These are phyloP conservation scores for Eimeria necatrix DNA, from an alignment of 169 alveolate genomes.

Conservation along the genomic window DNA sequence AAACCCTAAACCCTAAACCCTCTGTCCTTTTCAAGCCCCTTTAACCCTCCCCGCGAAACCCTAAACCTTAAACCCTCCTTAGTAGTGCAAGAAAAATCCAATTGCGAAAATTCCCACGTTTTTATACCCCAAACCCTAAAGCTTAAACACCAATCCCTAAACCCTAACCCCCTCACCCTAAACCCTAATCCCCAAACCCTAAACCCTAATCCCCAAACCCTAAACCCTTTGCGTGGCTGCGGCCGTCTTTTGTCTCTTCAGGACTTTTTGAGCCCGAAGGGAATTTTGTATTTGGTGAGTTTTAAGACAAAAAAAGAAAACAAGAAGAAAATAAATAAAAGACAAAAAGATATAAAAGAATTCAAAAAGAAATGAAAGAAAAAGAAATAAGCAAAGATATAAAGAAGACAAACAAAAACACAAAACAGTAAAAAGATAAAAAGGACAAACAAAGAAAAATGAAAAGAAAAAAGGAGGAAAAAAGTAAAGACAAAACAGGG, in stretches of 20 bases:
- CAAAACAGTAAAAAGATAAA: no score
- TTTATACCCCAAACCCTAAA: not conserved
- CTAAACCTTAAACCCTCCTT: not conserved
- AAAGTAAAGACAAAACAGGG: no score
- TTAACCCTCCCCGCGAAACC: not conserved
- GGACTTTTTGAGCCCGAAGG: not conserved
- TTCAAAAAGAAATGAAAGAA: not conserved
- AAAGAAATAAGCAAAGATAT: no score
- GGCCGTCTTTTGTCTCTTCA: not conserved
- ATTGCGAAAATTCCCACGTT: not conserved
- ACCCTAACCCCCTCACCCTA: no score
- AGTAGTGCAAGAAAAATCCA: not conserved
- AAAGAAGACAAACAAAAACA: no score
- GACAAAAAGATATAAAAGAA: not conserved
- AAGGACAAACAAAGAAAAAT: not conserved
- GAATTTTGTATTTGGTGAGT: not conserved
- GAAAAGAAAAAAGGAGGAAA: not conserved
- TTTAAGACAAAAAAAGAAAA: no score
- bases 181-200: no score
- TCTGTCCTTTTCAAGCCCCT: not conserved
- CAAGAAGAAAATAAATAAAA: not conserved
- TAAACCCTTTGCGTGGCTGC: not conserved
- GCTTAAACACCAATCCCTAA: no score
- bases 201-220: no score
- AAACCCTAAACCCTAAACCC: not conserved